phyloP scores from a whole-genome alignment of 2,329 filamentous ascomycete species.

The Coniochaeta sp. region DNA sequence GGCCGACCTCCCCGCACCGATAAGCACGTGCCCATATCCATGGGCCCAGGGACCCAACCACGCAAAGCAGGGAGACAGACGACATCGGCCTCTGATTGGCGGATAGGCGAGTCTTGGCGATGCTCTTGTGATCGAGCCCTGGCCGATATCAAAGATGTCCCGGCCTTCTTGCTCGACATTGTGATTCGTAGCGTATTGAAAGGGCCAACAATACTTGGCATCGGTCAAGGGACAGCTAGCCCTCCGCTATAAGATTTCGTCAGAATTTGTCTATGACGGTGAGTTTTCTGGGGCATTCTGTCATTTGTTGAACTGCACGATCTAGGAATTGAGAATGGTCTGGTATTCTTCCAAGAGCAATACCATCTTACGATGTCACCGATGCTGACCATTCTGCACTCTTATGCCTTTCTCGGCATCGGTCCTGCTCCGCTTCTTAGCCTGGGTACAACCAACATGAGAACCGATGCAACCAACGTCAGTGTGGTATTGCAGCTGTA shows the following conservation, averaged over 20 bases:
- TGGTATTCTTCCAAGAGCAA: too few species aligned
- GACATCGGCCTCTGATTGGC: not conserved
- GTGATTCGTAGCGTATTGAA: not conserved
- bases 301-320: too few species aligned
- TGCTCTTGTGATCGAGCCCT: not conserved
- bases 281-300: too few species aligned
- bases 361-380: too few species aligned
- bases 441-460: not conserved
- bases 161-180: not conserved
- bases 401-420: not conserved
- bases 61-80: not conserved
- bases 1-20: not conserved
- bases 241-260: too few species aligned
- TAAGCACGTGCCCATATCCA: not conserved
- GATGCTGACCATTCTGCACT: too few species aligned
- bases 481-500: not conserved
- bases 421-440: not conserved
- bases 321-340: too few species aligned
- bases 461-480: too few species aligned
- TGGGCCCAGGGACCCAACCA: not conserved
- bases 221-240: too few species aligned
- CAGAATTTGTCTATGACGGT: too few species aligned
- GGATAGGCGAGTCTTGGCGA: not conserved
- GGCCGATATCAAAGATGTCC: not conserved
- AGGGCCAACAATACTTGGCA: too few species aligned